Evolutionary conservation across 2,329 filamentous ascomycete species (phyloP).

Genomic region (Malbranchea zuffiana): DNA sequence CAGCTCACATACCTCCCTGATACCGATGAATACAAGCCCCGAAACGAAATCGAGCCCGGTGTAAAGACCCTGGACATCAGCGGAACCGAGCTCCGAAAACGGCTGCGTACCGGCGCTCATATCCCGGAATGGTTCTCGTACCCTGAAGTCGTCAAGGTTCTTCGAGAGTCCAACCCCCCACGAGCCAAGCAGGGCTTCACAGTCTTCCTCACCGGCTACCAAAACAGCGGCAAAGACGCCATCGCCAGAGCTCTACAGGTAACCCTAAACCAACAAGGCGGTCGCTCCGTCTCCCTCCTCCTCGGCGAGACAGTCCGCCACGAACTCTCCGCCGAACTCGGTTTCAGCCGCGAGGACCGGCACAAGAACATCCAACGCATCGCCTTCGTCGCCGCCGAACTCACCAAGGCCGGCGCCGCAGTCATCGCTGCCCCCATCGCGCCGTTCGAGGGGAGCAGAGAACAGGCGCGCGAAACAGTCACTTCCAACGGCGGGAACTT

Average conservation of each 20-base stretch:
- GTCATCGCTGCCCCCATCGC: constrained; percentile 96
- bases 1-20: constrained; percentile 99
- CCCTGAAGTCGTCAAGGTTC: constrained; percentile 92
- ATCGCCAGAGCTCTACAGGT: constrained; percentile 92
- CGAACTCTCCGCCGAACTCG: constrained; percentile 88
- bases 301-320: constrained; percentile 89
- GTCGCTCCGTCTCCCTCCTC: constrained; percentile 84
- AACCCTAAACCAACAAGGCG: constrained; percentile 95
- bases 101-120: constrained; percentile 80
- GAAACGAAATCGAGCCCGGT: constrained; percentile 76
- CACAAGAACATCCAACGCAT: constrained; percentile 93
- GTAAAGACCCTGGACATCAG: constrained; percentile 81
- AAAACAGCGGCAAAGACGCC: constrained; percentile 94
- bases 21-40: constrained; percentile 87
- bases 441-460: constrained; percentile 69
- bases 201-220: constrained; percentile 92
- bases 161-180: constrained; percentile 90
- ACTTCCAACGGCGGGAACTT: constrained; percentile 75
- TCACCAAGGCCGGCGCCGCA: constrained; percentile 83
- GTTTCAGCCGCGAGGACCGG: constrained; percentile 86
- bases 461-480: constrained; percentile 70
- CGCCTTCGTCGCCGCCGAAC: constrained; percentile 87
- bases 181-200: constrained; percentile 92
- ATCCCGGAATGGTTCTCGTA: constrained; percentile 99
- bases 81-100: constrained; percentile 79